Evolutionary conservation across 2,329 filamentous ascomycete genomes (phyloP).

Genomic region (Lizonia empirigonia): DNA sequence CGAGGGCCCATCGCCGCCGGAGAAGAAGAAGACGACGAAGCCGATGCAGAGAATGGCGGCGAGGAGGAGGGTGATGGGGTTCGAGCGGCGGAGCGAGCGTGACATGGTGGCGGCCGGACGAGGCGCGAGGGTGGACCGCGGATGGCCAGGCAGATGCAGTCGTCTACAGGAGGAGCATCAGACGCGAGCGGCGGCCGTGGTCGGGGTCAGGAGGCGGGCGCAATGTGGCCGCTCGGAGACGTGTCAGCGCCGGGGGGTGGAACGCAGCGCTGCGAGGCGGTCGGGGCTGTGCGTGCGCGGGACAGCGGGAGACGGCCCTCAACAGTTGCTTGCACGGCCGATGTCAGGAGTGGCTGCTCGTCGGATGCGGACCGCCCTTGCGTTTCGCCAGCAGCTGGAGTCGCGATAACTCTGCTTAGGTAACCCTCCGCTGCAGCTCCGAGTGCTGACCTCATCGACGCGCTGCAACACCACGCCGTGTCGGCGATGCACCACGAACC

Average conservation of each 20-base stretch:
- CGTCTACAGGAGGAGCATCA: conserved; percentile 44
- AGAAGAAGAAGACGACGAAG: conserved; percentile 65
- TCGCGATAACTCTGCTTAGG: conserved; percentile 4
- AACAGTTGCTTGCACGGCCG: conserved; percentile 16
- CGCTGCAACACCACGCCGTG: conserved; percentile 6
- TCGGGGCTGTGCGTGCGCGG: not conserved
- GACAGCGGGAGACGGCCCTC: conserved; percentile 10
- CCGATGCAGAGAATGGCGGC: conserved; percentile 72
- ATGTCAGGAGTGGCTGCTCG: conserved; percentile 27
- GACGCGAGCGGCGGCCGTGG: conserved; percentile 21
- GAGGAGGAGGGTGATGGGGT: conserved; percentile 74
- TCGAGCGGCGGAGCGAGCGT: conserved; percentile 78
- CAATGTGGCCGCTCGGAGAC: conserved; percentile 40
- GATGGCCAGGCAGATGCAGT: conserved; percentile 33
- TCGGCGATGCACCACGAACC: conserved; percentile 22
- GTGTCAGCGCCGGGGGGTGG: conserved; percentile 17
- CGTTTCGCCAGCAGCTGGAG: no score
- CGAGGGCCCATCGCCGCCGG: conserved; percentile 61
- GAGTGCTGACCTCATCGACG: conserved; percentile 22
- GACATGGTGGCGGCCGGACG: conserved; percentile 53
- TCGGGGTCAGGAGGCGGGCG: conserved; percentile 18
- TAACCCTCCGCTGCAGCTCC: not conserved
- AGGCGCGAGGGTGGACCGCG: conserved; percentile 32
- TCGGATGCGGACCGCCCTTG: conserved; percentile 16
- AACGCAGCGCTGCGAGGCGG: conserved; percentile 3